Conservation (phyloP, 78 protist species). For the Trichosphaerium sp. region DNA sequence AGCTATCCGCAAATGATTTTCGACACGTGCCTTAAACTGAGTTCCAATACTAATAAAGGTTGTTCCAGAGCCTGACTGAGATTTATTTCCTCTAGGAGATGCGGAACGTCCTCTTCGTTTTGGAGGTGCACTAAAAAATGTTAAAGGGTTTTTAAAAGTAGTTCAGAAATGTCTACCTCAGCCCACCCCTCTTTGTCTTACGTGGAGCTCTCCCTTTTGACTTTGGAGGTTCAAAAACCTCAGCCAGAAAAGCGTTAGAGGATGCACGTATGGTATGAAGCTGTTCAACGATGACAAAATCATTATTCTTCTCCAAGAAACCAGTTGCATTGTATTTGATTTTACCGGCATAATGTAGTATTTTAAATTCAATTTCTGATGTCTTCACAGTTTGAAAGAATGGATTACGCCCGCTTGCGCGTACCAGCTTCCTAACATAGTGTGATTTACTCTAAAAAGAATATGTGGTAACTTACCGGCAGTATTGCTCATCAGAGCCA, state of each 20-base stretch:
- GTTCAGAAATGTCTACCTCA: too few species aligned
- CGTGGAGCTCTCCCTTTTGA: background rate
- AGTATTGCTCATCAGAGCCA: too few species aligned
- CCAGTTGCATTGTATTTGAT: constrained; percentile 57
- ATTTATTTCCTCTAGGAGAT: too few species aligned
- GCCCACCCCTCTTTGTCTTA: too few species aligned
- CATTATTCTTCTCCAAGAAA: constrained; percentile 77
- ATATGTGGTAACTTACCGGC: constrained; percentile 51
- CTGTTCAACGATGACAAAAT: constrained; percentile 51
- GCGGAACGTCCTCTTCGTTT: too few species aligned
- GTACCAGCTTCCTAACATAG: too few species aligned
- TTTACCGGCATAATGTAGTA: constrained; percentile 77
- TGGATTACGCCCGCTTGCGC: too few species aligned
- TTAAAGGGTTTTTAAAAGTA: too few species aligned
- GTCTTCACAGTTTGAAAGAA: background rate
- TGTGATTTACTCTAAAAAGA: constrained; percentile 53
- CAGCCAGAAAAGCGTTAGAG: background rate
- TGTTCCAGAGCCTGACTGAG: constrained; percentile 53
- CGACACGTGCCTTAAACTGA: constrained; percentile 1
- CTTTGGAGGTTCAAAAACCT: constrained; percentile 7
- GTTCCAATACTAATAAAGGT: background rate
- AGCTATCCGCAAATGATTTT: background rate
- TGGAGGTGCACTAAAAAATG: too few species aligned
- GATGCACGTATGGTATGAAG: constrained; percentile 22
- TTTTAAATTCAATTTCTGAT: constrained; percentile 31